Percentiles rank a stretch among this genome's conserved stretches.
phyloP scores from a whole-genome alignment of 1,139 yeast species.

The Pichia sp. region DNA sequence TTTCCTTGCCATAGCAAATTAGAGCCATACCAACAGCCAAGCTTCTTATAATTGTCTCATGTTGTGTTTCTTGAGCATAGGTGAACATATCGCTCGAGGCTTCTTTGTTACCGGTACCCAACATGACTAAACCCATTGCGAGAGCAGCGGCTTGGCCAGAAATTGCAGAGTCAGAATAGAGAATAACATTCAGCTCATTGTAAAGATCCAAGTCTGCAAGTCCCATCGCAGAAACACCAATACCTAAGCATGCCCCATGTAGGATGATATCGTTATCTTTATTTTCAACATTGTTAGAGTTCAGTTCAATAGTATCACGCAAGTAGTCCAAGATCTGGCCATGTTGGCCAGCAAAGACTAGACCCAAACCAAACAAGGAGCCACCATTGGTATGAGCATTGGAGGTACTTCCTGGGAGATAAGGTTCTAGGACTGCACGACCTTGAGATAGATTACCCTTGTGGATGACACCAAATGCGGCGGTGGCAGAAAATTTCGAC shows the following conservation, averaged over 20 bases:
- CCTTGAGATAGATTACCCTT: constrained; percentile 94
- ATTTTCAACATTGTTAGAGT: constrained; percentile 34
- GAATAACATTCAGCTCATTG: constrained; percentile 77
- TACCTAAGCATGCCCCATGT: constrained; percentile 95
- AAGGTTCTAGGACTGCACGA: constrained; percentile 79
- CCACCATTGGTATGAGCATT: constrained; percentile 95
- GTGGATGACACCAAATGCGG: constrained; percentile 96
- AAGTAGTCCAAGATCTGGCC: constrained; percentile 79
- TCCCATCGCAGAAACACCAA: constrained; percentile 97
- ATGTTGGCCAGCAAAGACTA: constrained; percentile 95
- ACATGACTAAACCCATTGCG: constrained; percentile 94
- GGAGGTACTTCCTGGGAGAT: constrained; percentile 75
- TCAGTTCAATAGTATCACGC: constrained; percentile 67
- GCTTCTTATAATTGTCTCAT: constrained; percentile 91
- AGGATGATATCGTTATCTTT: constrained; percentile 80
- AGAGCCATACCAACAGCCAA: constrained; percentile 86
- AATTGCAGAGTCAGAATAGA: constrained; percentile 86
- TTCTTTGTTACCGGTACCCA: constrained; percentile 79
- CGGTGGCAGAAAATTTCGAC: constrained; percentile 97
- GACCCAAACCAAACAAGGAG: constrained; percentile 86
- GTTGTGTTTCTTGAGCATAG: constrained; percentile 93
- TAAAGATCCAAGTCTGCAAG: constrained; percentile 69
- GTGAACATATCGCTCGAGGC: constrained; percentile 81
- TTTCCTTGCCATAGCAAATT: constrained; percentile 81
- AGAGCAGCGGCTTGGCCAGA: constrained; percentile 97